A percentile compares a stretch with the other conserved stretches of the same genome.
Evolutionary conservation across 768 basidiomycete species (phyloP).

Genomic region (Boletus subparvulus): DNA sequence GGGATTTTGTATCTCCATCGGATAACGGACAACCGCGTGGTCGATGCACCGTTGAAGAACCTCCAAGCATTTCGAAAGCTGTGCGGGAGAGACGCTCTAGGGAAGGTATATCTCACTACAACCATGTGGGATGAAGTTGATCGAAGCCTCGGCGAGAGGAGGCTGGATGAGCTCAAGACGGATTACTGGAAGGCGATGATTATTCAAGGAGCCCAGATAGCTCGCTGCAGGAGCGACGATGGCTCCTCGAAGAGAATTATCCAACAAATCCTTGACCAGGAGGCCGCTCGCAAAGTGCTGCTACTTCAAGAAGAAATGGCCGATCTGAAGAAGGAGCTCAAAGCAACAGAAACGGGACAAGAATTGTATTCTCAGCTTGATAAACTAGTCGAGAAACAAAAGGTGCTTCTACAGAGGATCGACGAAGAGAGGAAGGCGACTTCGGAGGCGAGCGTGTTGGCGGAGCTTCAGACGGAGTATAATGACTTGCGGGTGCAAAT

Average conservation of each 20-base stretch:
- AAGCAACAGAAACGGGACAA: slow-evolving; percentile 9
- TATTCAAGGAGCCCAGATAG: slow-evolving; percentile 4
- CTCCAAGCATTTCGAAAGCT: slow-evolving; percentile 34
- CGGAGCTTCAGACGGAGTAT: slow-evolving; percentile 11
- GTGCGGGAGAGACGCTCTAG: slow-evolving; percentile 30
- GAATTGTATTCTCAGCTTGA: slow-evolving; percentile 9
- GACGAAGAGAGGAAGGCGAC: slow-evolving; percentile 5
- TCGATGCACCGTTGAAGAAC: slow-evolving; percentile 33
- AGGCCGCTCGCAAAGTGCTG: background rate
- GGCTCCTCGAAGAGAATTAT: slow-evolving; percentile 11
- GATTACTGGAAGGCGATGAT: slow-evolving; percentile 13
- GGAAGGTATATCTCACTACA: slow-evolving; percentile 35
- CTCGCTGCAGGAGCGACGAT: slow-evolving; percentile 6
- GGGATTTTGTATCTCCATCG: slow-evolving; percentile 42
- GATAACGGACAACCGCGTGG: slow-evolving; percentile 40
- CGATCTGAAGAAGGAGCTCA: slow-evolving; percentile 4
- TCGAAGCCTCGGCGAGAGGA: slow-evolving; percentile 14
- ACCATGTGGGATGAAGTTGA: slow-evolving; percentile 41
- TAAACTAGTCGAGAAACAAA: slow-evolving; percentile 8
- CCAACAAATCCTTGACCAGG: slow-evolving; percentile 2
- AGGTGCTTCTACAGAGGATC: slow-evolving; percentile 3
- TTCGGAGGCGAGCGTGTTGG: background rate
- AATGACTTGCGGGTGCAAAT: background rate
- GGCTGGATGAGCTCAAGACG: slow-evolving; percentile 10
- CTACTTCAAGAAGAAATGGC: slow-evolving; percentile 11